Conservation (phyloP, 495 filamentous ascomycete species). For the Lepraria neglecta region DNA sequence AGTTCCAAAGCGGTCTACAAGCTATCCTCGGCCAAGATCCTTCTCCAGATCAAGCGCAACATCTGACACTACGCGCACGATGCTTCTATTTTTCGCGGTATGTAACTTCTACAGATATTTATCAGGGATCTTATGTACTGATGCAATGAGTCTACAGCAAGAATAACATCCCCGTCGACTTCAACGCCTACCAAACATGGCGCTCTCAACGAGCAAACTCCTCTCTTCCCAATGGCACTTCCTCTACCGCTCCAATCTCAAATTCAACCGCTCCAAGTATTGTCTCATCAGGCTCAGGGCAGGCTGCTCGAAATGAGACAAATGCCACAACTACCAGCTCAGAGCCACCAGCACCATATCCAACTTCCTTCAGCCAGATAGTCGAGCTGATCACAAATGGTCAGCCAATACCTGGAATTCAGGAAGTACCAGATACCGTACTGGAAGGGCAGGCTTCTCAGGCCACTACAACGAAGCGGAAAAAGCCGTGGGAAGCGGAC, state of each 20-base stretch:
- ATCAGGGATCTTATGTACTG: not conserved
- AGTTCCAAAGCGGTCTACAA: constrained; percentile 46
- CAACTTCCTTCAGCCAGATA: constrained; percentile 80
- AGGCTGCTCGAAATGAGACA: not conserved
- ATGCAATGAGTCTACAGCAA: constrained; percentile 31
- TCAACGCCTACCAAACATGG: constrained; percentile 42
- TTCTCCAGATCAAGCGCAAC: constrained; percentile 38
- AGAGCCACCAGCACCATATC: constrained; percentile 53
- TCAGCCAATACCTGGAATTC: constrained; percentile 81
- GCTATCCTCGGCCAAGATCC: constrained; percentile 43
- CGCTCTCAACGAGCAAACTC: constrained; percentile 14
- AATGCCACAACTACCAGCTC: not conserved
- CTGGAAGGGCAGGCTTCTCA: constrained; percentile 58
- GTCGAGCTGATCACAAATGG: constrained; percentile 81
- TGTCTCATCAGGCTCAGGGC: no score
- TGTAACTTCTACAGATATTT: not conserved
- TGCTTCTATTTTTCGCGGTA: constrained; percentile 51
- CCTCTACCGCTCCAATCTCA: not conserved
- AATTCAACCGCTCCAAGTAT: not conserved
- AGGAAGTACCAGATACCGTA: constrained; percentile 79
- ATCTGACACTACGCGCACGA: constrained; percentile 46
- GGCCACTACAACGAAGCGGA: constrained; percentile 47
- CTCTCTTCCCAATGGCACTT: not conserved
- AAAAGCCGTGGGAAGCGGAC: constrained; percentile 76
- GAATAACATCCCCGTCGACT: constrained; percentile 39